These are phyloP conservation scores for Phytophthora sp. DNA, from an alignment of 352 stramenopile genomes.

Conservation along the genomic window DNA sequence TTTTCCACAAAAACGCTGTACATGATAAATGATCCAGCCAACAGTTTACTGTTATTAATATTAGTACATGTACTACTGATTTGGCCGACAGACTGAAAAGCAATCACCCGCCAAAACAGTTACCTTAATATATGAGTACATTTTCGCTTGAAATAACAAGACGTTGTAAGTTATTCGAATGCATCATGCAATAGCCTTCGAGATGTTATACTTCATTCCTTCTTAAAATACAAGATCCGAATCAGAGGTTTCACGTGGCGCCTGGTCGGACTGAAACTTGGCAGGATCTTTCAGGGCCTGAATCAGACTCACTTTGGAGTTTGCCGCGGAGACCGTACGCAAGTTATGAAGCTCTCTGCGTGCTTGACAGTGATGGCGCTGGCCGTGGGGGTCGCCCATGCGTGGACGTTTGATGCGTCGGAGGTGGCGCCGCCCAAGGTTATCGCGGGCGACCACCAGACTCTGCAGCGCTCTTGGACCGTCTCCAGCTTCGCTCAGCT, in stretches of 20 bases:
- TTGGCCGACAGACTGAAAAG: too few species aligned
- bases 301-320: conserved; percentile 29
- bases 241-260: conserved; percentile 20
- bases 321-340: neutral
- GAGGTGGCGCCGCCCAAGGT: conserved; percentile 35
- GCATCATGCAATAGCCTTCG: too few species aligned
- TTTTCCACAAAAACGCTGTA: too few species aligned
- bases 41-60: too few species aligned
- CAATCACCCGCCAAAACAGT: too few species aligned
- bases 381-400: conserved; percentile 16
- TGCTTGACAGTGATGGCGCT: conserved; percentile 31
- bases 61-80: too few species aligned
- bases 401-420: conserved; percentile 46
- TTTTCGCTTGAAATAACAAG: too few species aligned
- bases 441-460: conserved; percentile 46
- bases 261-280: conserved; percentile 22
- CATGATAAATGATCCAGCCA: too few species aligned
- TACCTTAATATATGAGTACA: too few species aligned
- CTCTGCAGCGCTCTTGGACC: conserved; percentile 49
- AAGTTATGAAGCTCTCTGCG: conserved; percentile 35
- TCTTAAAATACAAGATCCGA: too few species aligned
- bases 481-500: conserved; percentile 50
- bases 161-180: too few species aligned
- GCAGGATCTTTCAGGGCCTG: conserved; percentile 15
- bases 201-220: too few species aligned